Conservation (phyloP, 2,329 filamentous ascomycete genomes). For the Cladorrhinum sp. region DNA sequence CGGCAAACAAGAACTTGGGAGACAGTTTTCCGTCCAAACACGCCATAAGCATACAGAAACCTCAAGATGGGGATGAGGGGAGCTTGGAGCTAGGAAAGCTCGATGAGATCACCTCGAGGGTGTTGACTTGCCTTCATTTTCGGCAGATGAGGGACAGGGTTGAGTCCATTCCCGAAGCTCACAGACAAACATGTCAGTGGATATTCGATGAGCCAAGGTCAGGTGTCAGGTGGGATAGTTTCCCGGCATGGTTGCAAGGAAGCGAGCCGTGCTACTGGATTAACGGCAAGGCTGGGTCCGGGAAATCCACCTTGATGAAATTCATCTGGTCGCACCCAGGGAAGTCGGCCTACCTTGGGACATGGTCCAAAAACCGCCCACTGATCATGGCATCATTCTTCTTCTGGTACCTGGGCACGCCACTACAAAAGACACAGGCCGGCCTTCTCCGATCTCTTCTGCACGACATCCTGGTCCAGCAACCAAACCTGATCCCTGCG, state of each 20-base stretch:
- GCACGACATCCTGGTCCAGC: slow-evolving; percentile 13
- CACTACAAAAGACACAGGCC: slow-evolving; percentile 25
- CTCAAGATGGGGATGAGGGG: background rate
- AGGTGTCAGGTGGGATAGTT: background rate
- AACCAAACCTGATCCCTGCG: slow-evolving; percentile 6
- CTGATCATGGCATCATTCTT: slow-evolving; percentile 15
- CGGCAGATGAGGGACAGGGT: background rate
- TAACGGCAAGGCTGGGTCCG: slow-evolving; percentile 23
- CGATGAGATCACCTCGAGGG: background rate
- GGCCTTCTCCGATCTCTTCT: slow-evolving; percentile 27
- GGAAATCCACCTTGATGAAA: slow-evolving; percentile 19
- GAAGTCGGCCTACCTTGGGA: background rate
- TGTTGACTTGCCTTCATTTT: background rate
- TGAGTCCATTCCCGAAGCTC: background rate
- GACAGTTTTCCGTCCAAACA: background rate
- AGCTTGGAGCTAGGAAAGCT: background rate
- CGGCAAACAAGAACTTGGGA: background rate
- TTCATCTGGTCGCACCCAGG: slow-evolving; percentile 8
- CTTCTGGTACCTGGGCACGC: slow-evolving; percentile 26
- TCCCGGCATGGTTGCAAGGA: slow-evolving; percentile 8
- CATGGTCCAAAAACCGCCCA: background rate
- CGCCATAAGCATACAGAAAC: background rate
- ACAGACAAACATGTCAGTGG: background rate
- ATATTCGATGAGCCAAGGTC: background rate
- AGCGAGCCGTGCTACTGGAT: slow-evolving; percentile 21